Conservation (phyloP, 2,329 filamentous ascomycete genomes). For the Teratosphaeria zuluensis region DNA sequence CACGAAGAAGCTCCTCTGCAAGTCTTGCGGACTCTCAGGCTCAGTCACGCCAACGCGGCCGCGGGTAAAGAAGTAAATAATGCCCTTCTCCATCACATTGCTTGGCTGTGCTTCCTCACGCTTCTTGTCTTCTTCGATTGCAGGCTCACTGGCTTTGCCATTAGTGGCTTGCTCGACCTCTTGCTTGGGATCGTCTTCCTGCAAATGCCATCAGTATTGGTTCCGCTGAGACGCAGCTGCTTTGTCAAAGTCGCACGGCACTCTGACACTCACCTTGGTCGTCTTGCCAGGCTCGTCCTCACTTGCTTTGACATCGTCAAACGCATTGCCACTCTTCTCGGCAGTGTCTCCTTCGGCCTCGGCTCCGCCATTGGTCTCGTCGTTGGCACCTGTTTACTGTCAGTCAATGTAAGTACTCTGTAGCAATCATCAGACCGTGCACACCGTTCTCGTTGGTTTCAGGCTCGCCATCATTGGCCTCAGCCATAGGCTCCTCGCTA, state of each 20-base stretch:
- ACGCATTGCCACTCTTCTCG: slow-evolving; percentile 11
- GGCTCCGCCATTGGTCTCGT: slow-evolving; percentile 2
- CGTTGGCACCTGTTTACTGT: slow-evolving; percentile 9
- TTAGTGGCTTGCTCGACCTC: slow-evolving; percentile 4
- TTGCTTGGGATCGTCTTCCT: not conserved
- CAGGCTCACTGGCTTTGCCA: slow-evolving; percentile 13
- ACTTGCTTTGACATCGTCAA: slow-evolving; percentile 23
- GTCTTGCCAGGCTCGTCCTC: slow-evolving; percentile 19
- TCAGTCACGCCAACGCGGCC: slow-evolving; percentile 64
- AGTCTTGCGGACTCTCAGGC: slow-evolving; percentile 58
- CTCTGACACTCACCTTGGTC: slow-evolving; percentile 12
- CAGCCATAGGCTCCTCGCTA: slow-evolving; percentile 12
- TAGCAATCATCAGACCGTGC: slow-evolving; percentile 3
- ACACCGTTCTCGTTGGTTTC: slow-evolving; percentile 7
- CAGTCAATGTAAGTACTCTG: slow-evolving; percentile 7
- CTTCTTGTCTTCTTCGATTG: slow-evolving; percentile 41
- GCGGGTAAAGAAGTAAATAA: slow-evolving; percentile 86
- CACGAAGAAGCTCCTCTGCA: slow-evolving; percentile 70
- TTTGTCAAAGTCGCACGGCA: not conserved
- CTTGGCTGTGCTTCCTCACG: slow-evolving; percentile 45
- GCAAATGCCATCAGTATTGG: not conserved
- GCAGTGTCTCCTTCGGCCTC: slow-evolving; percentile 2
- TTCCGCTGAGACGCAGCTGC: not conserved
- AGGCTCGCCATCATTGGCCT: not conserved
- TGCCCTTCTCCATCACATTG: slow-evolving; percentile 72